A percentile compares a stretch with the other conserved stretches of the same genome.
Evolutionary conservation across 192 early-diverging fungal genomes (phyloP).

Genomic region (Umbelopsis vinacea): DNA sequence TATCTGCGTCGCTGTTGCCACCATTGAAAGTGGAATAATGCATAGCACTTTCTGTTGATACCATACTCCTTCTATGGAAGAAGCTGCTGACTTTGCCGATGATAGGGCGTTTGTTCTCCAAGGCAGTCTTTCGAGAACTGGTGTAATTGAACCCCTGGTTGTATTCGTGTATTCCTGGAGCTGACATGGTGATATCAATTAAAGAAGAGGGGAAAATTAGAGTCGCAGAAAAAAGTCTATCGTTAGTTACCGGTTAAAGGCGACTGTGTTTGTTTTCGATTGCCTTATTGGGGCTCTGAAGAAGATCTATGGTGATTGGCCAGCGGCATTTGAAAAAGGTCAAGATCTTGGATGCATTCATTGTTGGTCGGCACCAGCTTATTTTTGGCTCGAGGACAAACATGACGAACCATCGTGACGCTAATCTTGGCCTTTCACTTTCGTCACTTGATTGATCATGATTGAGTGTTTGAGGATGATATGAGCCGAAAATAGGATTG

Average conservation of each 20-base stretch:
- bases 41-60: conserved; percentile 11
- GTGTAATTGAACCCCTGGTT: not conserved
- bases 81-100: conserved; percentile 23
- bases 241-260: not conserved
- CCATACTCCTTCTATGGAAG: conserved; percentile 3
- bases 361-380: not conserved
- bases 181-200: not conserved
- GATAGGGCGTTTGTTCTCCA: conserved; percentile 7
- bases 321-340: not conserved
- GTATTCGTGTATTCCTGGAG: conserved; percentile 4
- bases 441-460: not conserved
- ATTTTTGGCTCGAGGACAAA: conserved; percentile 5
- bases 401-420: not conserved
- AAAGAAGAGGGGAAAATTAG: not conserved
- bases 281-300: not conserved
- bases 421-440: not conserved
- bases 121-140: not conserved
- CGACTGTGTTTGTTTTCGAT: conserved; percentile 9
- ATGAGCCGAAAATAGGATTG: conserved; percentile 10
- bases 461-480: not conserved
- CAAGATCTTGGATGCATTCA: not conserved
- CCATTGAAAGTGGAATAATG: conserved; percentile 1
- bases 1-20: not conserved
- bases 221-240: not conserved
- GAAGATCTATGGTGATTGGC: not conserved